Evolutionary conservation across 352 stramenopile species (phyloP).

Genomic region (Pythium apleroticum): DNA sequence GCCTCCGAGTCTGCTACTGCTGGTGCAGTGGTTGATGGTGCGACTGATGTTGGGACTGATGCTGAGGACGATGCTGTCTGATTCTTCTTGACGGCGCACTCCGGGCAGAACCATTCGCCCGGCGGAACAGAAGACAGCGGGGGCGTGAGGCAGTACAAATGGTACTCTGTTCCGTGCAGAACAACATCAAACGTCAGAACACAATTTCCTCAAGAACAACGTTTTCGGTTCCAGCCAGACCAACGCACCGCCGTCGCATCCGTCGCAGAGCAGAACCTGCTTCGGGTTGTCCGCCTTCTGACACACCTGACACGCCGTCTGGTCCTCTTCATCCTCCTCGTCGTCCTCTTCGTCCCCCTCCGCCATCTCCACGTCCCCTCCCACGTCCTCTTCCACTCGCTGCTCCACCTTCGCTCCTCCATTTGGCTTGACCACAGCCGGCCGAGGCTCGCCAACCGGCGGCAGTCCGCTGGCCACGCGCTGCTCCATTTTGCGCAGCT

Average conservation of each 20-base stretch:
- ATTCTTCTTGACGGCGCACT: conserved; percentile 23
- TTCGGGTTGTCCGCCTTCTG: conserved; percentile 36
- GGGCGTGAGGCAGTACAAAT: conserved; percentile 59
- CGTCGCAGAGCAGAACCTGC: conserved; percentile 55
- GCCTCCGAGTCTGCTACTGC: background rate
- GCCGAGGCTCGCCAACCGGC: background rate
- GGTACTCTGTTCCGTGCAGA: conserved; percentile 34
- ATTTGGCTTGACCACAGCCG: background rate
- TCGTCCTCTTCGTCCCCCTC: conserved; percentile 4
- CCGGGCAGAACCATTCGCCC: conserved; percentile 59
- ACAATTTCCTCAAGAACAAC: background rate
- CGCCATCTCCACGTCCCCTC: conserved; percentile 13
- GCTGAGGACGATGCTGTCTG: background rate
- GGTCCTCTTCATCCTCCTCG: conserved; percentile 23
- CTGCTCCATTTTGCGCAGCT: conserved; percentile 59
- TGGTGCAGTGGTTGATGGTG: background rate
- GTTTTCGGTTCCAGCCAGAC: background rate
- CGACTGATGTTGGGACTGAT: background rate
- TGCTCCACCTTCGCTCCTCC: conserved; percentile 4
- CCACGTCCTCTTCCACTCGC: background rate
- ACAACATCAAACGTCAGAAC: background rate
- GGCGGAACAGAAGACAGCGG: conserved; percentile 43
- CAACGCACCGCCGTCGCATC: conserved; percentile 42
- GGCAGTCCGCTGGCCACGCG: conserved; percentile 9
- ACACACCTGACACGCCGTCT: conserved; percentile 47